These are phyloP conservation scores for Penicillium sp. DNA, from an alignment of 2,329 filamentous ascomycete genomes.

Conservation along the genomic window DNA sequence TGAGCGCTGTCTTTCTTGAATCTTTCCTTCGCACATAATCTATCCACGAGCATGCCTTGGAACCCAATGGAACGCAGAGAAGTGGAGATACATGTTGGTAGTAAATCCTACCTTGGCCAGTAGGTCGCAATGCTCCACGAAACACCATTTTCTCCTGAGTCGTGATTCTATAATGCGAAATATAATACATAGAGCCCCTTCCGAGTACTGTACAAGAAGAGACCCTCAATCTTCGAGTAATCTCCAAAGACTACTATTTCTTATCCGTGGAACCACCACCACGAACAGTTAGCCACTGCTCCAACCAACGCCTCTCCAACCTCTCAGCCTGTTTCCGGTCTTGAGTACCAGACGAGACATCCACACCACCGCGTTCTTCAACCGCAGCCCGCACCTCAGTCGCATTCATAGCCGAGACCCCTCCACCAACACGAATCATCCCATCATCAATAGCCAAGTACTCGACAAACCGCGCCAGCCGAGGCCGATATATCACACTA, in stretches of 20 bases:
- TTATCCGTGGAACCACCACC: neutral
- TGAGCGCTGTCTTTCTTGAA: neutral
- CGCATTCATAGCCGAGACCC: constrained; percentile 54
- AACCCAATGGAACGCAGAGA: neutral
- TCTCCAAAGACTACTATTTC: neutral
- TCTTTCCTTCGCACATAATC: neutral
- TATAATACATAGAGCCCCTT: neutral
- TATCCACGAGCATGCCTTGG: neutral
- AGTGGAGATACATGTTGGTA: neutral
- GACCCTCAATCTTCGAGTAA: neutral
- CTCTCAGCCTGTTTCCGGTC: constrained; percentile 26
- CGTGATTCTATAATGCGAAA: neutral
- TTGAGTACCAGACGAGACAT: constrained; percentile 23
- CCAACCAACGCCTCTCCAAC: constrained; percentile 37
- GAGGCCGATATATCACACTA: constrained; percentile 49
- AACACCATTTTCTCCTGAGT: neutral
- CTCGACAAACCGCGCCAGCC: constrained; percentile 53
- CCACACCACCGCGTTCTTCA: constrained; percentile 59
- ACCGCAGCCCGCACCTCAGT: constrained; percentile 69
- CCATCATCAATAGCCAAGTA: constrained; percentile 69
- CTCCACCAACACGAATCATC: constrained; percentile 63
- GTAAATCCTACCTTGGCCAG: neutral
- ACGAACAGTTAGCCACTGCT: constrained; percentile 31
- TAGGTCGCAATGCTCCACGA: neutral
- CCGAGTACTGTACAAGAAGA: neutral